Conservation (phyloP, 805 yeast genomes). For the Myxozyma mucilagina region DNA sequence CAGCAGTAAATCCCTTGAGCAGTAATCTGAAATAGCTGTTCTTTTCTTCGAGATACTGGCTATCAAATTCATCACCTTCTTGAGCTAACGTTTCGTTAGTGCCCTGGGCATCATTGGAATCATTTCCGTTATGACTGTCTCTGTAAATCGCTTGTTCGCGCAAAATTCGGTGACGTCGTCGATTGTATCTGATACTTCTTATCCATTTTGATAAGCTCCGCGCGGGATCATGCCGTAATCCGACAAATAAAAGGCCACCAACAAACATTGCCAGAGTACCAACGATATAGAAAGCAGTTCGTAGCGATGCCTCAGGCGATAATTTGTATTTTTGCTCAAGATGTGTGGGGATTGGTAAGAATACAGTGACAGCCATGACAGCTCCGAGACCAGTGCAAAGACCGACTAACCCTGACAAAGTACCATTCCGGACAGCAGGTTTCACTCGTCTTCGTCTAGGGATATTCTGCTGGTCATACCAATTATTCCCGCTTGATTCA, state of each 20-base stretch:
- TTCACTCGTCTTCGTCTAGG: neutral
- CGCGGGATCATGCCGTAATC: slow-evolving; percentile 49
- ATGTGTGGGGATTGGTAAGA: slow-evolving; percentile 58
- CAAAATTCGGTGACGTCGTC: slow-evolving; percentile 29
- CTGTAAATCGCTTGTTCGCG: neutral
- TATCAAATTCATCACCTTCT: slow-evolving; percentile 24
- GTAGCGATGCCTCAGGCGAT: slow-evolving; percentile 49
- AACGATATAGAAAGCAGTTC: slow-evolving; percentile 51
- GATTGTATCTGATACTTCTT: slow-evolving; percentile 29
- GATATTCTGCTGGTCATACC: slow-evolving; percentile 1
- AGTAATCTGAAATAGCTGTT: slow-evolving; percentile 46
- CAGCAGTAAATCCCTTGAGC: slow-evolving; percentile 50
- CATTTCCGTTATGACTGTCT: slow-evolving; percentile 32
- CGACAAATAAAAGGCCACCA: slow-evolving; percentile 45
- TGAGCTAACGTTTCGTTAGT: slow-evolving; percentile 36
- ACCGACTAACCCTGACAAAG: slow-evolving; percentile 62
- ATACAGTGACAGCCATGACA: slow-evolving; percentile 56
- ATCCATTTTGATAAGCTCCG: slow-evolving; percentile 40
- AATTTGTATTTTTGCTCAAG: slow-evolving; percentile 43
- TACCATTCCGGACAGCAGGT: slow-evolving; percentile 48
- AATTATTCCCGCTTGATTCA: neutral
- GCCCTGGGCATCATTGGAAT: slow-evolving; percentile 36
- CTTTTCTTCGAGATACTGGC: slow-evolving; percentile 22
- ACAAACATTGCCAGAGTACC: slow-evolving; percentile 47
- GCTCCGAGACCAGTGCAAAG: slow-evolving; percentile 67